Base-by-base conservation (phyloP, 805 yeast species). In the Priceomyces carsonii region DNA sequence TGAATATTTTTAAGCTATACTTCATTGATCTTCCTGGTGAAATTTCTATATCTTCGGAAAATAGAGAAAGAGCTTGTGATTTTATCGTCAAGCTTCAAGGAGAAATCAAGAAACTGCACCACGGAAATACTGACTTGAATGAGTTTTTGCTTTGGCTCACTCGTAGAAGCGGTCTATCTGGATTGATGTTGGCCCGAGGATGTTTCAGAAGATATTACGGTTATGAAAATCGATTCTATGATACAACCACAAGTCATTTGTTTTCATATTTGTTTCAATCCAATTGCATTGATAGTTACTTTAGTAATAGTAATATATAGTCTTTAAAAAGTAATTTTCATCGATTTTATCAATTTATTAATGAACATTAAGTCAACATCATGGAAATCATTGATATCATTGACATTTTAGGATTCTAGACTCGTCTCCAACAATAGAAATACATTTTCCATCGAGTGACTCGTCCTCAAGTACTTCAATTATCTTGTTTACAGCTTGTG, bases 381-480 rank as follows among this genome's bases (percentile, higher is more conserved):
- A n/a, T n/a, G n/a, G n/a, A n/a, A n/a, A n/a, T n/a, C n/a, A n/a
- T n/a, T n/a, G n/a, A n/a, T n/a, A n/a, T n/a, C n/a, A n/a, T n/a
- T n/a, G n/a, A n/a, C n/a, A n/a, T n/a, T n/a, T n/a, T n/a, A n/a
- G n/a, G n/a, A n/a, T n/a, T 21, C 10, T 21, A 10, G 15, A 13
- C 13, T 12, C 8, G 14, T 18, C 10, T 6, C 26, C 33, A 22
- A 24, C 57, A 10, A 29, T 45, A 9, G 44, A 39, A 4, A 61
- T 33, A 33, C 57, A 51, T 43, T 61, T 44, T 2, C 72, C 71
- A 43, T 66, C 65, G 1, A 52, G 37, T 10, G 36, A 15, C 1
- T 46, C 48, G 35, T 59, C 53, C 3, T 8, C n/a, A 16, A 63
- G 48, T 1, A 57, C 37, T 3, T 43, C 38, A n/a, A 57, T 29